Evolutionary conservation across 768 basidiomycete species (phyloP).

Genomic region (Russula earlei): DNA sequence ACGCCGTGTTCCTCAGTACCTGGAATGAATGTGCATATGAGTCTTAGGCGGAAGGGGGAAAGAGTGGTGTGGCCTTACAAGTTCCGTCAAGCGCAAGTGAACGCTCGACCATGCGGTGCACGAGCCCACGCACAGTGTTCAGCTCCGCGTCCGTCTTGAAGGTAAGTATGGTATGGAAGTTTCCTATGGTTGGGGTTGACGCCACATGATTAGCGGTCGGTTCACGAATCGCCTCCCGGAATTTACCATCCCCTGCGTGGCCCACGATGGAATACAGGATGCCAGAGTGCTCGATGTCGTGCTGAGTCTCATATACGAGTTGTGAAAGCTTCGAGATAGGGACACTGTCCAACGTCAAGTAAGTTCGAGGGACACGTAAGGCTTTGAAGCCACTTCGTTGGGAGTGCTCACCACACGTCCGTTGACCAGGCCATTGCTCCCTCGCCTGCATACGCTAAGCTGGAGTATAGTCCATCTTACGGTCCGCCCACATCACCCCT

Average conservation of each 20-base stretch:
- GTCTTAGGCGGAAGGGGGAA: not conserved
- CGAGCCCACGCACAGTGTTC: conserved; percentile 28
- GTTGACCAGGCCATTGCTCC: conserved; percentile 58
- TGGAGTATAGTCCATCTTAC: conserved; percentile 55
- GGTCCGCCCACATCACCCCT: conserved; percentile 59
- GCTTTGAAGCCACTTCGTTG: too few species aligned
- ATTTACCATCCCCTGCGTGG: conserved; percentile 66
- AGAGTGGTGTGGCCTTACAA: conserved; percentile 31
- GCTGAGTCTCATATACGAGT: conserved; percentile 58
- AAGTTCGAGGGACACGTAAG: not conserved
- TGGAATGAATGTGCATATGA: conserved; percentile 18
- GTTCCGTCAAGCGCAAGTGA: conserved; percentile 68
- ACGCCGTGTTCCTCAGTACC: conserved; percentile 84
- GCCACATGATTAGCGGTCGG: too few species aligned
- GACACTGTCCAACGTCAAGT: conserved; percentile 30
- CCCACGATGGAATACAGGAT: conserved; percentile 61
- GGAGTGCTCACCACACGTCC: conserved; percentile 54
- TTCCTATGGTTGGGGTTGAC: conserved; percentile 26
- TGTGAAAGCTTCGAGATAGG: conserved; percentile 57
- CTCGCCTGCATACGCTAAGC: conserved; percentile 42
- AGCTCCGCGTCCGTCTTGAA: conserved; percentile 32
- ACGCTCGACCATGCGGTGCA: conserved; percentile 53
- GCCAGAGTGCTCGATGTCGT: conserved; percentile 50
- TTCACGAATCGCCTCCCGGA: too few species aligned
- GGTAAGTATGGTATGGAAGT: conserved; percentile 34